Evolutionary conservation across 2,329 filamentous ascomycete genomes (phyloP).

Genomic region (Xylaria sp.): DNA sequence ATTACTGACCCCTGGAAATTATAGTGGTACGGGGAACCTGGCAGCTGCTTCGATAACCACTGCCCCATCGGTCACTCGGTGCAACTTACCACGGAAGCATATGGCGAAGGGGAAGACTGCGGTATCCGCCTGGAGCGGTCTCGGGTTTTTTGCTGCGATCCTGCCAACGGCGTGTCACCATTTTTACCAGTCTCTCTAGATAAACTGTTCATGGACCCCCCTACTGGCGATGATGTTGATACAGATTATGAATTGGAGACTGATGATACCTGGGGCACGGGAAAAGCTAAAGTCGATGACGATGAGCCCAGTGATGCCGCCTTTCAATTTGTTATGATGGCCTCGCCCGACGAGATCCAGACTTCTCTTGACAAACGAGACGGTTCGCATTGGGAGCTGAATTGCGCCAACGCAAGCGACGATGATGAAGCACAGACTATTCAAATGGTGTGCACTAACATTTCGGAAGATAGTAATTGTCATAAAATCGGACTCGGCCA

Average conservation of each 20-base stretch:
- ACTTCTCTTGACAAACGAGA: slow-evolving; percentile 55
- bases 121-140: slow-evolving; percentile 38
- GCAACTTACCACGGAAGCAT: slow-evolving; percentile 46
- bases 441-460: slow-evolving; percentile 53
- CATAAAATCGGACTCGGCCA: slow-evolving; percentile 52
- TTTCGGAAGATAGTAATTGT: slow-evolving; percentile 51
- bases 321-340: slow-evolving; percentile 51
- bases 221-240: slow-evolving; percentile 46
- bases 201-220: slow-evolving; percentile 51
- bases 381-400: slow-evolving; percentile 58
- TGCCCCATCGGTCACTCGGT: slow-evolving; percentile 45
- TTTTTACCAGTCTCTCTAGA: slow-evolving; percentile 53
- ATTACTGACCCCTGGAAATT: too few relatives aligned
- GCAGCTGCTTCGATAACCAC: slow-evolving; percentile 51
- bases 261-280: slow-evolving; percentile 44
- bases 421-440: slow-evolving; percentile 51
- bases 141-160: slow-evolving; percentile 51
- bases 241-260: slow-evolving; percentile 48
- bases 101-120: slow-evolving; percentile 44
- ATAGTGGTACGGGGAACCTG: slow-evolving; percentile 51
- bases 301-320: slow-evolving; percentile 47
- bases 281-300: neutral
- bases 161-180: slow-evolving; percentile 43
- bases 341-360: slow-evolving; percentile 50
- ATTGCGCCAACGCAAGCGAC: slow-evolving; percentile 48